A percentile compares a stretch with the other conserved stretches of the same genome.
Conservation (phyloP, 2,329 filamentous ascomycete genomes). For the Pseudogymnoascus sp. region DNA sequence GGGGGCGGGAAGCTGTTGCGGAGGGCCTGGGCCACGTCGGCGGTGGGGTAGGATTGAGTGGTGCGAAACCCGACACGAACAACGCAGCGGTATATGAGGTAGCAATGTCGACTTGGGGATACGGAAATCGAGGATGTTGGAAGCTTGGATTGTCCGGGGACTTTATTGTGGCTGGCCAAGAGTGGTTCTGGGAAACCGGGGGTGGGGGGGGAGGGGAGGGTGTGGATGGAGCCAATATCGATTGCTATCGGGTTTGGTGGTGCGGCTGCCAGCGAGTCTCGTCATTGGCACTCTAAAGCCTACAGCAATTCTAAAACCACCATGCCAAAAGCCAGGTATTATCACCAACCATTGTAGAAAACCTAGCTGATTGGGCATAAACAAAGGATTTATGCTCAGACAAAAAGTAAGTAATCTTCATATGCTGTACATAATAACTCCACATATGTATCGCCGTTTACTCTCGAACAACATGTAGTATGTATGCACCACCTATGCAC, state of each 20-base stretch:
- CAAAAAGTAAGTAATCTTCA: not conserved
- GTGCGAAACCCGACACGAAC: not conserved
- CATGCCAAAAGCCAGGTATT: not conserved
- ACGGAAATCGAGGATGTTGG: not conserved
- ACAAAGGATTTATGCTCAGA: not conserved
- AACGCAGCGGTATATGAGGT: conserved; percentile 2
- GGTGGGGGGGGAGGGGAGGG: not conserved
- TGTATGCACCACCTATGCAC: not conserved
- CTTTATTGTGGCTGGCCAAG: not conserved
- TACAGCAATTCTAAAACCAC: not conserved
- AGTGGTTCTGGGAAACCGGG: not conserved
- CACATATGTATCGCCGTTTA: conserved; percentile 6
- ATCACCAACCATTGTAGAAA: not conserved
- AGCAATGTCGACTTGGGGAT: conserved; percentile 2
- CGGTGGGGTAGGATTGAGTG: not conserved
- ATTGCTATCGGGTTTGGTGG: not conserved
- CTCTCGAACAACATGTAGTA: not conserved
- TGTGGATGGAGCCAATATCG: conserved; percentile 5
- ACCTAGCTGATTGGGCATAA: not conserved
- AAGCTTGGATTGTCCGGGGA: not conserved
- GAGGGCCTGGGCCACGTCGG: conserved; percentile 3
- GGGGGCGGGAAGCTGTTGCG: not conserved
- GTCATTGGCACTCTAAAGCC: not conserved
- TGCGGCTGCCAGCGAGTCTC: not conserved
- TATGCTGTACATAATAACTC: conserved; percentile 4